These are phyloP conservation scores for Amanita muscaria DNA, from an alignment of 768 basidiomycete species.

Conservation along the genomic window DNA sequence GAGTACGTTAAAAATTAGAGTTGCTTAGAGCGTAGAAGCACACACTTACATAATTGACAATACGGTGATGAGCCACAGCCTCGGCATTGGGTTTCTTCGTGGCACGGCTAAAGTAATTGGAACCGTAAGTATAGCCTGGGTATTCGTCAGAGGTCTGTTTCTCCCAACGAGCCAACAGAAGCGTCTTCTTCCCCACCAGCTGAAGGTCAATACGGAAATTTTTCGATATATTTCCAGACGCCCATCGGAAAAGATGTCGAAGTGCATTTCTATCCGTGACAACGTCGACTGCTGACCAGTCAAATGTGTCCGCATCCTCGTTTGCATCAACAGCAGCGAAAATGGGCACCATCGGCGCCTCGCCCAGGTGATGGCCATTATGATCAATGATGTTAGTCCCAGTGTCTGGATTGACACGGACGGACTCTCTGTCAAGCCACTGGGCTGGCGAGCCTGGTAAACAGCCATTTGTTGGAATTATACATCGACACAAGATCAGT, in stretches of 20 bases:
- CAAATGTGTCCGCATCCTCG: conserved; percentile 14
- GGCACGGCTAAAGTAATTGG: conserved; percentile 29
- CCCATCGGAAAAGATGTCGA: conserved; percentile 44
- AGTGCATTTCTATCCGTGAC: conserved; percentile 47
- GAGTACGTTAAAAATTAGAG: neutral
- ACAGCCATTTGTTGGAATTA: no score
- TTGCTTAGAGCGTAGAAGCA: conserved; percentile 24
- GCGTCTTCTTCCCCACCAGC: conserved; percentile 31
- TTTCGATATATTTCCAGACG: conserved; percentile 14
- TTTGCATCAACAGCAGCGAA: conserved; percentile 36
- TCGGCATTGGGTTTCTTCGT: conserved; percentile 20
- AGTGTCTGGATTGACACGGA: conserved; percentile 31
- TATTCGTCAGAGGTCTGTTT: neutral
- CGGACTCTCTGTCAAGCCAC: conserved; percentile 29
- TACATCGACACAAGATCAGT: no score
- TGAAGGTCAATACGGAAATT: conserved; percentile 44
- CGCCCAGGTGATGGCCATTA: conserved; percentile 28
- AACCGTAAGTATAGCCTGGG: conserved; percentile 23
- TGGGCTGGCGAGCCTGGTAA: conserved; percentile 37
- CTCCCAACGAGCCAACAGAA: conserved; percentile 32
- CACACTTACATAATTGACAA: conserved; percentile 18
- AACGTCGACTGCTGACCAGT: conserved; percentile 34
- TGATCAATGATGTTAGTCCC: conserved; percentile 33
- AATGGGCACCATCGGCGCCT: conserved; percentile 33
- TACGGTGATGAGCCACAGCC: conserved; percentile 29